Percentiles rank a stretch among this genome's conserved stretches.
phyloP scores from a whole-genome alignment of 106 monocot species.

The Hemerocallis citrina region DNA sequence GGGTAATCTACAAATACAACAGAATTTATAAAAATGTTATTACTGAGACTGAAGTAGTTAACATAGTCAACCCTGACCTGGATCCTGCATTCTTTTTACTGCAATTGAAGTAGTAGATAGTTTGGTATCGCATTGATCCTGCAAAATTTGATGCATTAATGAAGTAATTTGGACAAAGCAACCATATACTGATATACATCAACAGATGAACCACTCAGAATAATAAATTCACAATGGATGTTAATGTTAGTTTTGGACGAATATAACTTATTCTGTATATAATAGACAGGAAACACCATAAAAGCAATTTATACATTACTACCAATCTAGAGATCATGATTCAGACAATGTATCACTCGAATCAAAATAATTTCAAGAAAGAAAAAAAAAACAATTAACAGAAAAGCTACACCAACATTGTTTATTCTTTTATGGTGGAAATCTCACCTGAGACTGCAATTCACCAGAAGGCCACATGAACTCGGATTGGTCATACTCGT shows the following conservation, averaged over 20 bases:
- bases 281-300: too few species aligned
- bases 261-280: too few species aligned
- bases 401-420: neutral
- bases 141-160: neutral
- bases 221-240: too few species aligned
- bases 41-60: neutral
- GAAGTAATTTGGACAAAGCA: neutral
- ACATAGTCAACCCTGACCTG: conserved; percentile 20
- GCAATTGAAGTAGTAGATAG: conserved; percentile 57
- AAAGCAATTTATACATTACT: too few species aligned
- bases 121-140: conserved; percentile 18
- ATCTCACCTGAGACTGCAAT: conserved; percentile 41
- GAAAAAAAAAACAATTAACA: neutral
- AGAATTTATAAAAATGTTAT: neutral
- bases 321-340: too few species aligned
- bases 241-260: too few species aligned
- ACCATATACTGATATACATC: too few species aligned
- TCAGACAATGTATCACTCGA: too few species aligned
- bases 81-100: conserved; percentile 61
- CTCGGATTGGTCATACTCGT: conserved; percentile 50
- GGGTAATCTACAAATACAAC: too few species aligned
- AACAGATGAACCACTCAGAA: too few species aligned
- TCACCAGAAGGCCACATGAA: conserved; percentile 37
- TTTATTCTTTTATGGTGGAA: neutral
- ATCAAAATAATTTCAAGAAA: too few species aligned